These are phyloP conservation scores for Fusarium continuum DNA, from an alignment of 2,329 filamentous ascomycete genomes.

Conservation along the genomic window DNA sequence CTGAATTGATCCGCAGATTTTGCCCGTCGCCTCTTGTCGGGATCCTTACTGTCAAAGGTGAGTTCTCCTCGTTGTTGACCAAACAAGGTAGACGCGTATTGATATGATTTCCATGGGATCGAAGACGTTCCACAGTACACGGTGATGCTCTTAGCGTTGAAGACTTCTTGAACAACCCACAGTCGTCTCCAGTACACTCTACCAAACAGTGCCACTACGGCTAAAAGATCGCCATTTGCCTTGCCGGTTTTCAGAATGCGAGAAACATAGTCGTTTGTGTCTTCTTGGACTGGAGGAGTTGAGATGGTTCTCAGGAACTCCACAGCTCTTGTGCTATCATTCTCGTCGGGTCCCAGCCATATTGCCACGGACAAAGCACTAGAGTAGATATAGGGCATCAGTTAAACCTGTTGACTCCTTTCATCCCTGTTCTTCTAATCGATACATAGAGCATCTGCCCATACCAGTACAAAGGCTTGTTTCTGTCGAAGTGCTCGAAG, in stretches of 20 bases:
- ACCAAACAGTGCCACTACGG: constrained; percentile 16
- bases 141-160: constrained; percentile 6
- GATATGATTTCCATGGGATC: constrained; percentile 10
- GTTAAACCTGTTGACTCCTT: constrained; percentile 13
- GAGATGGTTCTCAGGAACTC: neutral
- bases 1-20: constrained; percentile 14
- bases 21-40: neutral
- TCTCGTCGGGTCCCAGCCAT: constrained; percentile 23
- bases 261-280: neutral
- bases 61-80: constrained; percentile 1
- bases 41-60: neutral
- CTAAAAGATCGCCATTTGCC: constrained; percentile 6
- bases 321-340: constrained; percentile 4
- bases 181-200: constrained; percentile 25
- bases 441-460: constrained; percentile 23
- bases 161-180: constrained; percentile 23
- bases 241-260: neutral
- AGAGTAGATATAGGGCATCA: constrained; percentile 17
- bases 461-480: constrained; percentile 1
- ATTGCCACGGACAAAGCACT: constrained; percentile 12
- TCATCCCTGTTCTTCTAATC: constrained; percentile 3
- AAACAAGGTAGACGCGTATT: neutral
- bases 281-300: neutral
- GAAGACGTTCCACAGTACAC: constrained; percentile 13
- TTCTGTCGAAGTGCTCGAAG: constrained; percentile 11